Evolutionary conservation across 2,329 filamentous ascomycete genomes (phyloP).

Genomic region (Colletotrichum abscissum): DNA sequence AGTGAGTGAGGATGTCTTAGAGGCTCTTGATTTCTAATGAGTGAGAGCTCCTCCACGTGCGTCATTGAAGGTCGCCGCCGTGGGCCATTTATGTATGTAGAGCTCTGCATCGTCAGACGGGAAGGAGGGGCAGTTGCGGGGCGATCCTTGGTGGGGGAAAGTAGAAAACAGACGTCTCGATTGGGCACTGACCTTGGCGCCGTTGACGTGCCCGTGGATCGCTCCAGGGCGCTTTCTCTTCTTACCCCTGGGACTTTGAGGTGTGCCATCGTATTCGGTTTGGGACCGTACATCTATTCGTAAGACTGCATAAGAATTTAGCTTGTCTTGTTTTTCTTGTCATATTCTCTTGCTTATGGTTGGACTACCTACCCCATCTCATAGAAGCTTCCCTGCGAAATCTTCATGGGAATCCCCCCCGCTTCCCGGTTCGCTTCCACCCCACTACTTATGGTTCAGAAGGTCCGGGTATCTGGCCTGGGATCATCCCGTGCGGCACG

Average conservation of each 20-base stretch:
- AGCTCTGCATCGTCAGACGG: neutral
- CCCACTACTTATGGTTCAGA: neutral
- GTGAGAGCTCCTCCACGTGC: neutral
- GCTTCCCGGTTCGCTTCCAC: neutral
- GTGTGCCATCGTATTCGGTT: neutral
- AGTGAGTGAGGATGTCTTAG: neutral
- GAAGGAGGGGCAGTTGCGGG: conserved; percentile 12
- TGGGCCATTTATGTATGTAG: conserved; percentile 2
- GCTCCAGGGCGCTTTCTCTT: neutral
- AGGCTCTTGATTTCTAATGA: neutral
- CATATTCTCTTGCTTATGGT: too few relatives aligned
- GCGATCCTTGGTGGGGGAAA: neutral
- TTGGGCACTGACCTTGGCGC: neutral
- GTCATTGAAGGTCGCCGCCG: neutral
- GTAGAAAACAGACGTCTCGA: neutral
- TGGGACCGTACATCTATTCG: neutral
- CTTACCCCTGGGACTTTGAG: neutral
- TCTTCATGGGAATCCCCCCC: neutral
- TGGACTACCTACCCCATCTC: neutral
- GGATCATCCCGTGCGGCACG: neutral
- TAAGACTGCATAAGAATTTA: neutral
- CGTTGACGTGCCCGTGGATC: conserved; percentile 4
- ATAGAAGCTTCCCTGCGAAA: neutral
- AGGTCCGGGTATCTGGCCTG: neutral
- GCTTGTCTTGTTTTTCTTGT: neutral